Evolutionary conservation across 768 basidiomycete genomes (phyloP), one percentile per base, ranked within the genome.

Genomic region (Pisolithus tinctorius): DNA sequence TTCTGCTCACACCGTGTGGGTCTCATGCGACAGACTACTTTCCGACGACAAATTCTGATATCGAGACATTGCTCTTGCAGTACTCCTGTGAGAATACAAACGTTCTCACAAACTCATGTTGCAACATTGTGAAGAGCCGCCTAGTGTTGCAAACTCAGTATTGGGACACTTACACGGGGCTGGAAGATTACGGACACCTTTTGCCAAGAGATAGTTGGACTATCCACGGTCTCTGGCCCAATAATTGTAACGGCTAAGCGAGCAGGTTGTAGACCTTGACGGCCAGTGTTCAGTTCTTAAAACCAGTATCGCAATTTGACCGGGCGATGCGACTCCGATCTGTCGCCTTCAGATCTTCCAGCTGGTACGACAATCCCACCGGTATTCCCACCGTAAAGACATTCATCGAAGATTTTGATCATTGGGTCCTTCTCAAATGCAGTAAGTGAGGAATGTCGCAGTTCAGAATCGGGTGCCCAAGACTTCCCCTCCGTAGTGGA

Each of bases 191-290:
- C 46, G 82, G 82, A 0, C 82, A 86, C 56, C 65, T 77, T 43
- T 68, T 87, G 6, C 87, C 87, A 16, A 77, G 79, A 60, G 73
- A 71, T 41, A 80, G 77, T 52, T 88, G 84, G 86, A 75, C 76
- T 9, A 81, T 87, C 36, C 86, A 87, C 60, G 86, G 84, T 23
- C 67, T 87, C 17, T 86, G 86, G 84, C 84, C 84, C 0, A 84
- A 88, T 59, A 84, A 84, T 59, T 85, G n/a, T 56, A 80, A 85
- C 60, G 80, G 81, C 80, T 78, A 56, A 48, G 51, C 30, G 39
- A 44, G 29, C 13, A 17, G n/a, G 17, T 38, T 39, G 44, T 45
- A 17, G 42, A 20, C 31, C 14, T 16, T 41, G 40, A 41, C 17
- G 40, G n/a, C 40, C 40, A 41, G 11, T 13, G 13, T 14, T 14